phyloP scores from a whole-genome alignment of 768 basidiomycete species.

The Mycena epipterygia region DNA sequence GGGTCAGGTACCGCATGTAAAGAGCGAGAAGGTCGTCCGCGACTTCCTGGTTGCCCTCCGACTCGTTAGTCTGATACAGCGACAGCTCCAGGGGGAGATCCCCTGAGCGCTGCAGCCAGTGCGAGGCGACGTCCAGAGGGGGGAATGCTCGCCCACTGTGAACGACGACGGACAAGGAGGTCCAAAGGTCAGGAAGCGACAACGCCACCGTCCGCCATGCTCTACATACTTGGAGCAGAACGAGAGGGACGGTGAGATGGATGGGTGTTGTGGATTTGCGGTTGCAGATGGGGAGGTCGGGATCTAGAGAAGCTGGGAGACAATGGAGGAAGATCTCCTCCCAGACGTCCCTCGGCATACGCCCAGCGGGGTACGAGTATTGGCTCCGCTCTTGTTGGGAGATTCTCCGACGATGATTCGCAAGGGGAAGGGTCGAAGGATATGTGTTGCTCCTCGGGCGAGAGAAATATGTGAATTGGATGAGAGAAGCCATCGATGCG shows the following conservation, averaged over 20 bases:
- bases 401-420: conserved; percentile 11
- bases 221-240: conserved; percentile 57
- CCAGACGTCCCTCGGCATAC: conserved; percentile 46
- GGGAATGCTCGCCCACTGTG: conserved; percentile 47
- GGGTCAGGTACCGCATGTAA: conserved; percentile 46
- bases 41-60: conserved; percentile 43
- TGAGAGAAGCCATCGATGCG: conserved; percentile 6
- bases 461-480: conserved; percentile 23
- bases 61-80: conserved; percentile 50
- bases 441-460: conserved; percentile 35
- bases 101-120: conserved; percentile 52
- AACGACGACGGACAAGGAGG: conserved; percentile 48
- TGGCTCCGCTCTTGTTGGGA: background rate
- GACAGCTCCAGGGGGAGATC: conserved; percentile 48
- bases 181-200: conserved; percentile 57
- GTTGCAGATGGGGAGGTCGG: background rate
- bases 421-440: conserved; percentile 14
- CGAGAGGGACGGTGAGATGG: conserved; percentile 45
- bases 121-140: conserved; percentile 41
- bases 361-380: conserved; percentile 32
- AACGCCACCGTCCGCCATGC: conserved; percentile 58
- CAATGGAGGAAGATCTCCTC: conserved; percentile 49
- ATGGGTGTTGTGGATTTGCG: conserved; percentile 12
- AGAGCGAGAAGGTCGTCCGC: conserved; percentile 47
- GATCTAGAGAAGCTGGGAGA: conserved; percentile 36